Evolutionary conservation across 73 alveolate species (phyloP).

Genomic region (Paramecium sonneborni): DNA sequence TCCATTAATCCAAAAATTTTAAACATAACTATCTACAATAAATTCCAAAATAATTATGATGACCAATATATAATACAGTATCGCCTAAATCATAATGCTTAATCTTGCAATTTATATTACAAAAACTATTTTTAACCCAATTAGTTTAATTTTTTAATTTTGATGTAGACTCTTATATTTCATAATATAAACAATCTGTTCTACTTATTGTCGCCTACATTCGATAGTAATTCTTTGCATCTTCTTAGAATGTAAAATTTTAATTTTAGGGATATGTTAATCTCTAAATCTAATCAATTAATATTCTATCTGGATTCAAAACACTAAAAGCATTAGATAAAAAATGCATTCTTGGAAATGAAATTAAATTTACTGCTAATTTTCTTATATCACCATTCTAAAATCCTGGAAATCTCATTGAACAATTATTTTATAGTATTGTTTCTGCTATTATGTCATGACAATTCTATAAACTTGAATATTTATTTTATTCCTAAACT

Average conservation of each 20-base stretch:
- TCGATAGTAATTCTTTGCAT: not conserved
- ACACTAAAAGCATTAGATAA: not conserved
- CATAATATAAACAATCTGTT: not conserved
- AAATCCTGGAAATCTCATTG: not conserved
- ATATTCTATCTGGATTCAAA: not conserved
- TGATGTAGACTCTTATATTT: not conserved
- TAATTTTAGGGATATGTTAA: not conserved
- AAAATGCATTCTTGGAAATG: slow-evolving; percentile 5
- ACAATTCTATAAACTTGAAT: not conserved
- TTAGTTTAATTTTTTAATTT: not conserved
- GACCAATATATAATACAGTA: not conserved
- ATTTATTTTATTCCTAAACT: not conserved
- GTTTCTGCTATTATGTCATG: not conserved
- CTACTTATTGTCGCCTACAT: not conserved
- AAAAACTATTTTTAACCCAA: not conserved
- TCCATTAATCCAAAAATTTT: not conserved
- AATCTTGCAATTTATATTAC: not conserved
- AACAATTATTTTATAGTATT: not conserved
- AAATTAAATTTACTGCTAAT: not conserved
- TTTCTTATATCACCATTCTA: not conserved
- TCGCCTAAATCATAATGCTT: not conserved
- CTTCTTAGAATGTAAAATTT: not conserved
- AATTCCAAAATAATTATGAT: not conserved
- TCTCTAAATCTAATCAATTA: not conserved
- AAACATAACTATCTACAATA: not conserved